Conservation (phyloP, 495 filamentous ascomycete genomes). For the Letharia lupina region DNA sequence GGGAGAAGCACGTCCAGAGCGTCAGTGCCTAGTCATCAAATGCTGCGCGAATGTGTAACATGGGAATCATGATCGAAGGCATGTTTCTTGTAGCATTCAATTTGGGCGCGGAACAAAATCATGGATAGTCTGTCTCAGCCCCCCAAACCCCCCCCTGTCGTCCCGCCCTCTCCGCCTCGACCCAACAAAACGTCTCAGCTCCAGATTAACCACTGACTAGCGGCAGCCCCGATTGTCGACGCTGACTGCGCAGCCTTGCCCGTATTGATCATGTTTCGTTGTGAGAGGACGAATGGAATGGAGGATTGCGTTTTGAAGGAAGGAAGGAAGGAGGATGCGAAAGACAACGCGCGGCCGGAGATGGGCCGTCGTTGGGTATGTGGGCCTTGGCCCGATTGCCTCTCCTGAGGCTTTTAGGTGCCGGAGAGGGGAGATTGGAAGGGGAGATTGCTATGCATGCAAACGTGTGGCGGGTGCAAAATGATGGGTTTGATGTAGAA, state of each 20-base stretch:
- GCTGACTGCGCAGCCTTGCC: not conserved
- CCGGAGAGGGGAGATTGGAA: constrained; percentile 1
- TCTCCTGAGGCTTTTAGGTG: not conserved
- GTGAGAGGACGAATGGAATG: not conserved
- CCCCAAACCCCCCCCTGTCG: too few species aligned
- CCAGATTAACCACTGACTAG: not conserved
- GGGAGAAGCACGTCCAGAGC: too few species aligned
- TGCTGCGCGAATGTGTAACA: too few species aligned
- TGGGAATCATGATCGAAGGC: too few species aligned
- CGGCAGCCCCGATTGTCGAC: too few species aligned
- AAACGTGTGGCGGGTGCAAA: not conserved
- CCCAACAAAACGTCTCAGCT: not conserved
- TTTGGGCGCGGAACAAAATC: too few species aligned
- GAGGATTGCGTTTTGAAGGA: too few species aligned
- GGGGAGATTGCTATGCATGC: not conserved
- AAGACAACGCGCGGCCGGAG: not conserved
- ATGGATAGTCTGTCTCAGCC: too few species aligned
- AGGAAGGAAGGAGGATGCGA: too few species aligned
- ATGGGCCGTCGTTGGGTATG: not conserved
- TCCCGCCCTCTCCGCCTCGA: not conserved
- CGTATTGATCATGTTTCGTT: not conserved
- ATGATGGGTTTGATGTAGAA: not conserved
- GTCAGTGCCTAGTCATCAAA: too few species aligned
- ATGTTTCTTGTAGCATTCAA: too few species aligned
- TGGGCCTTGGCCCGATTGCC: constrained; percentile 2